Percentiles rank a stretch among this genome's conserved stretches.
Evolutionary conservation across 306 rosid genomes (phyloP).

Genomic region (Cotoneaster glaucophyllus): DNA sequence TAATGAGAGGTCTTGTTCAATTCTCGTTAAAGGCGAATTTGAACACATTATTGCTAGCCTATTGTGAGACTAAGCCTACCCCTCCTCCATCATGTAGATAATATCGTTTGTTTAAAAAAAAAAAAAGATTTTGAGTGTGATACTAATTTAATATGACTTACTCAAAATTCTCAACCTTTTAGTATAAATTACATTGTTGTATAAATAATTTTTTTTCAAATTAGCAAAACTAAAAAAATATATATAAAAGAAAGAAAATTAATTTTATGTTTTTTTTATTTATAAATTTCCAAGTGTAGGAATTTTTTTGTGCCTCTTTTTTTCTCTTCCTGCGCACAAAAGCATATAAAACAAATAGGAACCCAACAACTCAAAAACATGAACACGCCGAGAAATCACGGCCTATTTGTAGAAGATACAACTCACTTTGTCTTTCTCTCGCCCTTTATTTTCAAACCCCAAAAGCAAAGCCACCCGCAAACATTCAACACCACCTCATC

Average conservation of each 20-base stretch:
- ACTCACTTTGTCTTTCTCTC: constrained; percentile 5
- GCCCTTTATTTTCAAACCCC: neutral
- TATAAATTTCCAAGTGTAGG: neutral
- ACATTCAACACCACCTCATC: neutral
- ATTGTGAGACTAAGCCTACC: no score
- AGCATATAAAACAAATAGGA: constrained; percentile 1
- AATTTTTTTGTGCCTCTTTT: neutral
- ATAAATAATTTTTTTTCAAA: no score
- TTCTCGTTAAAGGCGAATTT: no score
- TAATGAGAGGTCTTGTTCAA: no score
- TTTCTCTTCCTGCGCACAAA: neutral
- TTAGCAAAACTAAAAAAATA: neutral
- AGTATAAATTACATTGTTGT: neutral
- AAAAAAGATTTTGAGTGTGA: no score
- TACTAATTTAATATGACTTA: neutral
- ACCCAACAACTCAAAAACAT: neutral
- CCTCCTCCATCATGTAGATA: accelerated
- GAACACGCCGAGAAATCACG: constrained; percentile 26
- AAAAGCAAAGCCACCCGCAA: neutral
- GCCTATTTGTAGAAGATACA: constrained; percentile 17
- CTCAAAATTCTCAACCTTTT: no score
- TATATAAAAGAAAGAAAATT: no score
- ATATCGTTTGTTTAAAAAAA: no score
- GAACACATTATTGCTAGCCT: no score
- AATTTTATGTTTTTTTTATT: neutral